Percentiles rank a stretch among this genome's conserved stretches.
These are phyloP conservation scores for Kwoniella bestiolae DNA, from an alignment of 768 basidiomycete genomes.

Conservation along the genomic window DNA sequence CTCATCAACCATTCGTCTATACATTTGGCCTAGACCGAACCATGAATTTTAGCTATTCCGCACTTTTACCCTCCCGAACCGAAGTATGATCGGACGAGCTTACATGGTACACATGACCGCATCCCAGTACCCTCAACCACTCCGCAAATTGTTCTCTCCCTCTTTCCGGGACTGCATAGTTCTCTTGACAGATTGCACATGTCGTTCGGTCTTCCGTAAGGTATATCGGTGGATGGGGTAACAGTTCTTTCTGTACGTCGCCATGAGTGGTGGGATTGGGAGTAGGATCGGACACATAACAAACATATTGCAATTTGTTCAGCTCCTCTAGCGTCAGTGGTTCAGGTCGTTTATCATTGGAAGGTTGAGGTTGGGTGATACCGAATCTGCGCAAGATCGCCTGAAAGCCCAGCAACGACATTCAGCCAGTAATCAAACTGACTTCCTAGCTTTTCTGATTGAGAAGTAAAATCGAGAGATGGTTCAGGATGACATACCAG, in stretches of 20 bases:
- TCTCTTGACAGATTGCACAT: slow-evolving; percentile 49
- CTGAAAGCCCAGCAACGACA: too few relatives aligned
- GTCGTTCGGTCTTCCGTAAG: slow-evolving; percentile 28
- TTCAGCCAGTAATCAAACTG: too few relatives aligned
- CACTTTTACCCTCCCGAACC: too few relatives aligned
- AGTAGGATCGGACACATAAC: slow-evolving; percentile 36
- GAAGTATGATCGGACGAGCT: slow-evolving; percentile 59
- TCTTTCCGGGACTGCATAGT: slow-evolving; percentile 24
- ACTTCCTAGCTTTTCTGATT: too few relatives aligned
- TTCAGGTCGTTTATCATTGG: too few relatives aligned
- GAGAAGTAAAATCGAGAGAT: too few relatives aligned
- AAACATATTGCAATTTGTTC: slow-evolving; percentile 25
- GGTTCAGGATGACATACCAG: slow-evolving; percentile 29
- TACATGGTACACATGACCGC: slow-evolving; percentile 90
- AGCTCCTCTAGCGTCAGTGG: slow-evolving; percentile 34
- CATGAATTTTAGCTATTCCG: too few relatives aligned
- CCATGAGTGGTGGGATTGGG: not conserved
- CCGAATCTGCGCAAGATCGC: slow-evolving; percentile 27
- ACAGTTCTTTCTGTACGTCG: not conserved
- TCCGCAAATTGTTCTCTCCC: slow-evolving; percentile 54
- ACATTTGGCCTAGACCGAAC: slow-evolving; percentile 63
- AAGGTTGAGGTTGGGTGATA: slow-evolving; percentile 24
- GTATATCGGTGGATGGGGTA: slow-evolving; percentile 31
- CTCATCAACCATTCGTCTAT: slow-evolving; percentile 86
- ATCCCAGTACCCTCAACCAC: slow-evolving; percentile 73